Evolutionary conservation across 1,284 basidiomycete species (phyloP).

Genomic region (Inonotus obliquus): DNA sequence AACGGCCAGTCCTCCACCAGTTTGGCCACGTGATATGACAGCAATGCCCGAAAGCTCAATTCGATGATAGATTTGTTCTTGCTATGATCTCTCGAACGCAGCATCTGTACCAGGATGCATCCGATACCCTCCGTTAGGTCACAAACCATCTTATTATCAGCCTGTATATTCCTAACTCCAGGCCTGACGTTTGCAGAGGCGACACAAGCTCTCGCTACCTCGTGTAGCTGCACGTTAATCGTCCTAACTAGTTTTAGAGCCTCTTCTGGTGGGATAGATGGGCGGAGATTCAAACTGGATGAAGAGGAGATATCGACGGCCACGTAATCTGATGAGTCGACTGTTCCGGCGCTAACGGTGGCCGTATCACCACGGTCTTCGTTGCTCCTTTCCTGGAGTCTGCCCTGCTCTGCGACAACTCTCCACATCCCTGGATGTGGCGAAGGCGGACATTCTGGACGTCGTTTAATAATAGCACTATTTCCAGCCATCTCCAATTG

Average conservation of each 20-base stretch:
- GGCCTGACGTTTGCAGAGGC: constrained; percentile 8
- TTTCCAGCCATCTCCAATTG: not conserved
- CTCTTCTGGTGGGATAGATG: constrained; percentile 3
- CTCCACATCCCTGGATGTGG: not conserved
- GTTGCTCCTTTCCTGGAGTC: not conserved
- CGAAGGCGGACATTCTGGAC: not conserved
- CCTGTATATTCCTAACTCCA: constrained; percentile 4
- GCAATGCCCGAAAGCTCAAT: constrained; percentile 1
- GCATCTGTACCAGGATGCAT: constrained; percentile 11
- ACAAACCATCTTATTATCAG: constrained; percentile 13
- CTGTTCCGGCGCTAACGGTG: constrained; percentile 2
- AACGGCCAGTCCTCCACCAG: constrained; percentile 8
- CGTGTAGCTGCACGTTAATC: constrained; percentile 6
- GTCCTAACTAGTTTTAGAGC: constrained; percentile 3
- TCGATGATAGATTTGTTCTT: constrained; percentile 11
- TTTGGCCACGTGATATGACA: constrained; percentile 11
- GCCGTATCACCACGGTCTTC: constrained; percentile 1
- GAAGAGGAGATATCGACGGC: not conserved
- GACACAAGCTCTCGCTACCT: constrained; percentile 14
- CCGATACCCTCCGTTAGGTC: constrained; percentile 15
- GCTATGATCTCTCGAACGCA: constrained; percentile 13
- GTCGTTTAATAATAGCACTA: not conserved
- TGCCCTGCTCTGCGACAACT: not conserved
- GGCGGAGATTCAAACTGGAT: not conserved
- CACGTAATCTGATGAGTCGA: constrained; percentile 8